Evolutionary conservation across 108 stramenopile genomes (phyloP), one percentile per base, ranked within the genome.

Genomic region (Chaetoceros tenuissimus): DNA sequence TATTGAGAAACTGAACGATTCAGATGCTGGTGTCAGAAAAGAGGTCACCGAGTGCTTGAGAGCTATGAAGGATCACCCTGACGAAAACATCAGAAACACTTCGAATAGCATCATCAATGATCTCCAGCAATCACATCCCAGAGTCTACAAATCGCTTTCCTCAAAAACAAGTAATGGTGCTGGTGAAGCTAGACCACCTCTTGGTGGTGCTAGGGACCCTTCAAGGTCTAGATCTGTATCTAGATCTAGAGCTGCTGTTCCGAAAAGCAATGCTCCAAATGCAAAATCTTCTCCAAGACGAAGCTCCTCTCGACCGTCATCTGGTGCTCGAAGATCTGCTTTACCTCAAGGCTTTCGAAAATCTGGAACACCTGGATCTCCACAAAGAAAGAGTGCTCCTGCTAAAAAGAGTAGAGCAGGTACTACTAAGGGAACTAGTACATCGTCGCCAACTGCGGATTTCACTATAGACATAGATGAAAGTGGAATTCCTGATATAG

Each of bases 21-120:
- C 87, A 3, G 84, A 92, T 60, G 82, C 87, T 1, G 48, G 49
- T 28, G 81, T 84, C 0, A 62, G 91, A 48, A 84, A 88, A 54
- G 73, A 76, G 24, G 82, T 85, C 3, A 53, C 74, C 46, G 67
- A 72, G 24, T 46, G 82, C 1, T 52, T 92, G 21, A 49, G 72
- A 10, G 28, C 59, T n/a, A 66, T 94, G 22, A 63, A 73, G 24
- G 60, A 55, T 3, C 57, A 59, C 28, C 59, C 80, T 22, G 73
- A 84, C 51, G 48, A 64, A 10, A 62, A 55, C 1, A 53, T 77
- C 50, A 53, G 34, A 24, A 31, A 47, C 2, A 60, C 53, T 3
- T 51, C 79, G 1, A 55, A 63, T 24, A 31, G 26, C 13, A 44
- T 70, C 10, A 63, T 84, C 26, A 67, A 68, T 0, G 48, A 61